Evolutionary conservation across 1,139 yeast genomes (phyloP).

Genomic region (Yamadazyma oceani): DNA sequence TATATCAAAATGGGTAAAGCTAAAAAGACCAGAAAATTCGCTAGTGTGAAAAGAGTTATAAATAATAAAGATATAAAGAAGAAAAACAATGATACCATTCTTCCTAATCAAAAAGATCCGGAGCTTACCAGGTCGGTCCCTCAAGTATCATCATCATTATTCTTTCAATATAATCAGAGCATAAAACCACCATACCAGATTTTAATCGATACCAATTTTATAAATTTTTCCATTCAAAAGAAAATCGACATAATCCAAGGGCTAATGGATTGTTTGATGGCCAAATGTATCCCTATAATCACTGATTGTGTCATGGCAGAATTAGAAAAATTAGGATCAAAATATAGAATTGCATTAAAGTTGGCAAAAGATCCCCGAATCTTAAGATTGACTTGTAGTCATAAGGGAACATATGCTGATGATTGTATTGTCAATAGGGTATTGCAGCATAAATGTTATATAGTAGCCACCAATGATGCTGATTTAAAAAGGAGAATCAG

Average conservation of each 20-base stretch:
- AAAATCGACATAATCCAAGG: conserved; percentile 91
- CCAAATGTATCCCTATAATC: conserved; percentile 91
- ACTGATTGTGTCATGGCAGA: conserved; percentile 99
- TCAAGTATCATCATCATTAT: conserved; percentile 92
- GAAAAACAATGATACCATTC: conserved; percentile 15
- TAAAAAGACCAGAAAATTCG: conserved; percentile 91
- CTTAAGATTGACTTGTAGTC: conserved; percentile 82
- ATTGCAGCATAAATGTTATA: conserved; percentile 92
- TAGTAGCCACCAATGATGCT: conserved; percentile 98
- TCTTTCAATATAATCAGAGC: conserved; percentile 91
- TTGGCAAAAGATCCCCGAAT: conserved; percentile 94
- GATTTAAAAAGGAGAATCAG: conserved; percentile 90
- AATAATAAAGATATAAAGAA: conserved; percentile 71
- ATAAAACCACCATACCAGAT: conserved; percentile 97
- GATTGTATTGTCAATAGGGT: conserved; percentile 93
- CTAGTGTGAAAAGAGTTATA: conserved; percentile 81
- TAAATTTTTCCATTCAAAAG: conserved; percentile 93
- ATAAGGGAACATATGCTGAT: conserved; percentile 97
- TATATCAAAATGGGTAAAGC: conserved; percentile 79
- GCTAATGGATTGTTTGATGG: conserved; percentile 92
- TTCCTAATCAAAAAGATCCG: conserved; percentile 47
- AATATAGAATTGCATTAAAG: conserved; percentile 86
- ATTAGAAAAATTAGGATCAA: conserved; percentile 92
- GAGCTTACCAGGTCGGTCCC: conserved; percentile 85
- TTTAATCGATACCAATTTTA: conserved; percentile 91